These are phyloP conservation scores for Graphium sp. DNA, from an alignment of 2,329 filamentous ascomycete species.

Conservation along the genomic window DNA sequence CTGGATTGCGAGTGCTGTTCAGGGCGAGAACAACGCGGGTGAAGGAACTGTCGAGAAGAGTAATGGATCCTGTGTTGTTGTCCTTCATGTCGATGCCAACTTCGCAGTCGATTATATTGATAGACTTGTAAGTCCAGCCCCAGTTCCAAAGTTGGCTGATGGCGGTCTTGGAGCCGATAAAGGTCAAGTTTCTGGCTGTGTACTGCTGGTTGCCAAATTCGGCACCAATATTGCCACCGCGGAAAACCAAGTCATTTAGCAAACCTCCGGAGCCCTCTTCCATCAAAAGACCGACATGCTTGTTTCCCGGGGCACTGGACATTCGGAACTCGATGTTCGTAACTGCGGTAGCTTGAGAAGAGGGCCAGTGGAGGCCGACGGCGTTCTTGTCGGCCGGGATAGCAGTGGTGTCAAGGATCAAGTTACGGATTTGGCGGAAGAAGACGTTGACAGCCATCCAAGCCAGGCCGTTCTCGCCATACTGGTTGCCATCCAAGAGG, in stretches of 20 bases:
- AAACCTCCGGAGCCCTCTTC: constrained; percentile 50
- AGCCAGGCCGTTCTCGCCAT: constrained; percentile 21
- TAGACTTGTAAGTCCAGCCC: constrained; percentile 57
- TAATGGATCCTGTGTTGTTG: constrained; percentile 54
- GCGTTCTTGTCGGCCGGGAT: constrained; percentile 25
- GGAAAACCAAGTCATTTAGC: constrained; percentile 52
- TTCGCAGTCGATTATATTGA: constrained; percentile 44
- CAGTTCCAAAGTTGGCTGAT: constrained; percentile 62
- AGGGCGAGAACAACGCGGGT: constrained; percentile 42
- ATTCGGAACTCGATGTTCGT: constrained; percentile 41
- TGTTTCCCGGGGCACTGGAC: constrained; percentile 23
- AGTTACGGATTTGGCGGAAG: constrained; percentile 39
- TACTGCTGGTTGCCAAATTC: constrained; percentile 53
- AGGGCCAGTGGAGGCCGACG: constrained; percentile 50
- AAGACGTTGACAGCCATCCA: constrained; percentile 42
- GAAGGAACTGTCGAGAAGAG: constrained; percentile 59
- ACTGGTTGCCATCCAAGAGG: constrained; percentile 29
- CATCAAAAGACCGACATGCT: constrained; percentile 42
- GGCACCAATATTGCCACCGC: constrained; percentile 46
- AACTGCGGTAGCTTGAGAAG: constrained; percentile 43
- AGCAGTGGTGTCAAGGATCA: constrained; percentile 35
- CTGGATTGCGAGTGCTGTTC: constrained; percentile 33
- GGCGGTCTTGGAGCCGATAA: constrained; percentile 47
- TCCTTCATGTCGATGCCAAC: constrained; percentile 51
- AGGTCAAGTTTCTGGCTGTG: constrained; percentile 50